Conservation (phyloP, 805 yeast species). For the Hanseniaspora nectarophila region DNA sequence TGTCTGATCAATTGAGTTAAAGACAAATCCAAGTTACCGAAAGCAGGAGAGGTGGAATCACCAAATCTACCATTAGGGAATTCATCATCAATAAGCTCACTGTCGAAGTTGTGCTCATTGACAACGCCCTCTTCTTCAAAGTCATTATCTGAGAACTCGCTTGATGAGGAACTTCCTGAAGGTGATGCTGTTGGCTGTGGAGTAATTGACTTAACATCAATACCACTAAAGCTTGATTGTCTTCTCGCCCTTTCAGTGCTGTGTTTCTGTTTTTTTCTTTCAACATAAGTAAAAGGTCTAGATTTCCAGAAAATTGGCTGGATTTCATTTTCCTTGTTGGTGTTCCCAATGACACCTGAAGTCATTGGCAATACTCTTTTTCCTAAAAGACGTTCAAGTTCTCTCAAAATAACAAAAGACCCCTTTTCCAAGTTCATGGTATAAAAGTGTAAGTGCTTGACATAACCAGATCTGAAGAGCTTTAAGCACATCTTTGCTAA, state of each 20-base stretch:
- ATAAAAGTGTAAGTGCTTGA: conserved; percentile 85
- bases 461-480: conserved; percentile 55
- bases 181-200: neutral
- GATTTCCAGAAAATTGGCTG: conserved; percentile 95
- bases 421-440: conserved; percentile 95
- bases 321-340: conserved; percentile 62
- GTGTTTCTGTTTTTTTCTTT: conserved; percentile 81
- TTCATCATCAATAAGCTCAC: conserved; percentile 52
- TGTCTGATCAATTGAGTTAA: conserved; percentile 75
- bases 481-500: conserved; percentile 72
- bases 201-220: neutral
- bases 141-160: conserved; percentile 8
- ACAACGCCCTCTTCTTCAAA: neutral
- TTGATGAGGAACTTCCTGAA: conserved; percentile 1
- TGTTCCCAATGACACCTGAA: conserved; percentile 21
- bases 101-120: conserved; percentile 12
- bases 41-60: conserved; percentile 94
- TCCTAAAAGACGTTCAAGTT: conserved; percentile 32
- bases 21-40: conserved; percentile 75
- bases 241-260: neutral
- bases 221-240: neutral
- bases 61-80: conserved; percentile 99
- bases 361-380: conserved; percentile 8
- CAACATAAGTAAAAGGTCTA: conserved; percentile 77
- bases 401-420: conserved; percentile 75